Base-by-base conservation (phyloP, 2,329 filamentous ascomycete genomes). In the Zopfia rhizophila region DNA sequence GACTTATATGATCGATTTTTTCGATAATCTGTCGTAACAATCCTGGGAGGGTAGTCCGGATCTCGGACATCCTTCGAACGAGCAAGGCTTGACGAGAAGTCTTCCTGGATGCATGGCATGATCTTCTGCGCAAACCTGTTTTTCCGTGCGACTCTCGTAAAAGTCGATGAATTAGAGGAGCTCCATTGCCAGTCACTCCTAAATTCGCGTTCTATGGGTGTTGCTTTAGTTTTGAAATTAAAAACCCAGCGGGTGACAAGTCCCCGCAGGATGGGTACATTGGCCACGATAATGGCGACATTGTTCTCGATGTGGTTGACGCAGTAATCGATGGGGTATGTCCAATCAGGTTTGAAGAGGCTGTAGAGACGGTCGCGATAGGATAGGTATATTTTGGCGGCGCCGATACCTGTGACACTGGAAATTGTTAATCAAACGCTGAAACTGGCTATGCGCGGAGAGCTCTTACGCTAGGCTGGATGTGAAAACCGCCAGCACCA, bases 271-370 rank as follows among this genome's bases (percentile, higher is more conserved):
- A 72, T 72, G 7, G 71, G 71, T 7, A 74, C 61, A 45, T 72
- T 72, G 25, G 71, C 71, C 7, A 72, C 68, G 28, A 73, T 72
- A 39, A 74, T 74, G 19, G 70, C 71, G 25, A 73, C 71, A 39
- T 70, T 73, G 52, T 72, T 73, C 38, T 74, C 71, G 41, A 72
- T 68, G 51, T 74, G 71, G 39, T 63, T 74, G 58, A 73, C 70
- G 48, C 69, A 72, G 53, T 64, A 74, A 51, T 72, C 68, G 48
- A 73, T 73, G 6, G 65, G 64, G 36, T 71, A 74, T n/a, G 71
- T 74, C 71, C 71, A 74, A 50, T 74, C 71, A 4, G 66, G 58
- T 11, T 66, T 60, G 48, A 66, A 68, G 5, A 66, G 49, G 2
- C 51, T 58, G 50, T 61, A 73, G 10, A 74, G 67, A 12, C 71